Percentiles rank a stretch among this genome's conserved stretches.
These are phyloP conservation scores for Penicillium lividum DNA, from an alignment of 495 filamentous ascomycete genomes.

Conservation along the genomic window DNA sequence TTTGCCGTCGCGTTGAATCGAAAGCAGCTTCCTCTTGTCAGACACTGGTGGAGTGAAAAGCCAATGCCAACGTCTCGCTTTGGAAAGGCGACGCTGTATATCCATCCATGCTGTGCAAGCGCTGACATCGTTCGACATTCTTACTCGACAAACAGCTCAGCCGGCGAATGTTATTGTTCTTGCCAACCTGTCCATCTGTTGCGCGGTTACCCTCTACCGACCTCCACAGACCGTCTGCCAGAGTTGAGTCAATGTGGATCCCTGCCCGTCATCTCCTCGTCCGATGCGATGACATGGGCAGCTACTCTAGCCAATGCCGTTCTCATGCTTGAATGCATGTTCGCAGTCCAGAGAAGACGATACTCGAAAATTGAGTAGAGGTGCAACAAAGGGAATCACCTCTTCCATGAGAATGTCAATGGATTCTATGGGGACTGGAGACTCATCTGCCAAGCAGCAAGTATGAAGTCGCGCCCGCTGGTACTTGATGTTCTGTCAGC, in stretches of 20 bases:
- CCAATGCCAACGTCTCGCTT: constrained; percentile 1
- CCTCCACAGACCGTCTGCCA: no score
- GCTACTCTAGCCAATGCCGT: no score
- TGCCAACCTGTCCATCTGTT: neutral
- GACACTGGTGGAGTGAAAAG: neutral
- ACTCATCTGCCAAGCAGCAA: neutral
- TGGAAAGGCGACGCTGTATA: neutral
- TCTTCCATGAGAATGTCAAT: neutral
- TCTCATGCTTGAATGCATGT: no score
- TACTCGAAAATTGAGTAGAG: neutral
- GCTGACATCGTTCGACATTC: neutral
- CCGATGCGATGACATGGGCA: no score
- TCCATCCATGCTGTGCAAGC: neutral
- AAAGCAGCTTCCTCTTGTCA: neutral
- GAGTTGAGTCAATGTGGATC: no score
- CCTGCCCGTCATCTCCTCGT: no score
- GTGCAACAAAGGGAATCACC: neutral
- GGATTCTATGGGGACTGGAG: neutral
- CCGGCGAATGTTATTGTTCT: no score
- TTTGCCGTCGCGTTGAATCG: neutral
- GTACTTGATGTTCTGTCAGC: neutral
- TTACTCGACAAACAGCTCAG: neutral
- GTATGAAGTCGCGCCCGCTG: neutral
- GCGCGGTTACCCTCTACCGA: neutral
- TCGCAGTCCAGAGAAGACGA: neutral